These are phyloP conservation scores for Dipodascopsis tothii DNA, from an alignment of 805 yeast species.

Conservation along the genomic window DNA sequence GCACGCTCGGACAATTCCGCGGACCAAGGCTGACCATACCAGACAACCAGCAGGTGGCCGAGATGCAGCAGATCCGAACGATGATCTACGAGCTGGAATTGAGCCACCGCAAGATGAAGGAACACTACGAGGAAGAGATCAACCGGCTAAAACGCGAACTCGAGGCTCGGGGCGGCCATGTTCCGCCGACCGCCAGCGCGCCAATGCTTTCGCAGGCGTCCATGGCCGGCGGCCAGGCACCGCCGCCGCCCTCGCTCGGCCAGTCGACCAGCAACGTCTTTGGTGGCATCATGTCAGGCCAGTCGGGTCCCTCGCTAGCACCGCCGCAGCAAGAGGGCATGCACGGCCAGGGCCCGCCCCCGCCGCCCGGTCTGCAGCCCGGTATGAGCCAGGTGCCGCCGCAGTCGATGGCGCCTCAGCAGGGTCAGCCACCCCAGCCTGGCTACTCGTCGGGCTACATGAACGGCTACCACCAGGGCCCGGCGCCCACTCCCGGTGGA, in stretches of 20 bases:
- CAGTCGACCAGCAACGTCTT: conserved; percentile 29
- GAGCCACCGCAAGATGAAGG: conserved; percentile 92
- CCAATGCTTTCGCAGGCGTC: conserved; percentile 8
- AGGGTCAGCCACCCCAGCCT: conserved; percentile 22
- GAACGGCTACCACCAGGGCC: conserved; percentile 20
- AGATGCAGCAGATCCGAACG: conserved; percentile 87
- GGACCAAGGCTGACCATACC: too few relatives aligned
- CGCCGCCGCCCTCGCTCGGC: conserved; percentile 28
- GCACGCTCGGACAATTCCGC: too few relatives aligned
- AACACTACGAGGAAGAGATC: conserved; percentile 91
- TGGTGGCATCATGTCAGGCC: conserved; percentile 32
- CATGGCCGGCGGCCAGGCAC: conserved; percentile 8
- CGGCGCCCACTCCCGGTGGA: conserved; percentile 21
- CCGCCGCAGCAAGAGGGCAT: conserved; percentile 27
- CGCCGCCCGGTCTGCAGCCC: conserved; percentile 25
- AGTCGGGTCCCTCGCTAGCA: conserved; percentile 25
- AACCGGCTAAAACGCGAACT: conserved; percentile 75
- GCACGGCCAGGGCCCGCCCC: conserved; percentile 26
- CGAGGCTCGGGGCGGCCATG: conserved; percentile 68
- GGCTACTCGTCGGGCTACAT: conserved; percentile 17
- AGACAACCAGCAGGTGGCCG: conserved; percentile 81
- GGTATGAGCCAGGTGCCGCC: conserved; percentile 21
- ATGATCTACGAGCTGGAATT: conserved; percentile 88
- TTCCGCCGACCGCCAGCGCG: conserved; percentile 32
- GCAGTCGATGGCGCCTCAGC: conserved; percentile 19